These are phyloP conservation scores for Metschnikowia arizonensis DNA, from an alignment of 805 yeast genomes.

Conservation along the genomic window DNA sequence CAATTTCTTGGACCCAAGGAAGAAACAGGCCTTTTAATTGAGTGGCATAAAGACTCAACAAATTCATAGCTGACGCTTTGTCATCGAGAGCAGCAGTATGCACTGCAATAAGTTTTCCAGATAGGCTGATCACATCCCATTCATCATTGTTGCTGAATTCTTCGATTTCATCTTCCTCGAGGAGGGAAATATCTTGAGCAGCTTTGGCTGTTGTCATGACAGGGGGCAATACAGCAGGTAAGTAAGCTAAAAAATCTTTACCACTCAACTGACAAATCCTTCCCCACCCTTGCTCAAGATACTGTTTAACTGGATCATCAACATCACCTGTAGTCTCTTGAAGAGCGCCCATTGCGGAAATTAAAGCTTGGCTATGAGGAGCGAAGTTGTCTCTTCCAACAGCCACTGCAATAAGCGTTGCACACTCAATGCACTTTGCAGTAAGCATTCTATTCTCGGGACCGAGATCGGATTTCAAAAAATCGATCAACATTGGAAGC, in stretches of 20 bases:
- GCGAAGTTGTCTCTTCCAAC: constrained; percentile 89
- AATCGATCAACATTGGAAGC: constrained; percentile 83
- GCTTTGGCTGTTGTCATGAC: constrained; percentile 80
- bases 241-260: constrained; percentile 75
- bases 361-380: constrained; percentile 68
- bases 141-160: constrained; percentile 80
- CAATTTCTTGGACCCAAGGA: constrained; percentile 76
- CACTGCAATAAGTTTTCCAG: constrained; percentile 91
- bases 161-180: constrained; percentile 86
- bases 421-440: constrained; percentile 94
- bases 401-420: constrained; percentile 89
- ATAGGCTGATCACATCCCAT: constrained; percentile 89
- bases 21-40: constrained; percentile 77
- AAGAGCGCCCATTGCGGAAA: constrained; percentile 64
- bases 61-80: constrained; percentile 87
- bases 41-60: constrained; percentile 78
- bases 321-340: constrained; percentile 55
- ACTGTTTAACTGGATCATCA: constrained; percentile 88
- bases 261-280: constrained; percentile 86
- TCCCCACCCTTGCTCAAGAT: constrained; percentile 94
- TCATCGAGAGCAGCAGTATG: constrained; percentile 94
- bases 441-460: constrained; percentile 73
- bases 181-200: constrained; percentile 79
- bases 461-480: constrained; percentile 73
- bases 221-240: constrained; percentile 88